These are phyloP conservation scores for Aspergillus felis DNA, from an alignment of 2,329 filamentous ascomycete genomes.

Conservation along the genomic window DNA sequence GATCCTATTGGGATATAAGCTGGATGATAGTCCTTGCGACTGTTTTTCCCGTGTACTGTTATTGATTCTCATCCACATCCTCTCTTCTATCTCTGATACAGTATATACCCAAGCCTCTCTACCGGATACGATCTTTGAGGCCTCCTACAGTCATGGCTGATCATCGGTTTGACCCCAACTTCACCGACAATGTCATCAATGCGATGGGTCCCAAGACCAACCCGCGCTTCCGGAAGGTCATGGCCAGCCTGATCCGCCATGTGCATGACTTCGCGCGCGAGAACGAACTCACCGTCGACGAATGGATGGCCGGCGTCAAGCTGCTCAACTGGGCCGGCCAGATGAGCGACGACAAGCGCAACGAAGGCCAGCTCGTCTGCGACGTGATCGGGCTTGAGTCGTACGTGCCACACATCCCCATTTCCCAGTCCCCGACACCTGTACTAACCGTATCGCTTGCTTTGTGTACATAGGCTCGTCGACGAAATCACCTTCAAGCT, in stretches of 20 bases:
- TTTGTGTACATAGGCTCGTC: slow-evolving; percentile 49
- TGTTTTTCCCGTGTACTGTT: neutral
- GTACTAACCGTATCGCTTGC: neutral
- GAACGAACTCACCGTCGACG: slow-evolving; percentile 55
- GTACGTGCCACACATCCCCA: slow-evolving; percentile 27
- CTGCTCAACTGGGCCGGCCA: slow-evolving; percentile 60
- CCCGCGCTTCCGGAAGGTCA: slow-evolving; percentile 63
- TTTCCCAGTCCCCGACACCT: neutral
- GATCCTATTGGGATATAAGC: neutral
- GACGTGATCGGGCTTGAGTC: slow-evolving; percentile 58
- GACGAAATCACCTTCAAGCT: slow-evolving; percentile 76
- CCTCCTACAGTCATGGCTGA: slow-evolving; percentile 19
- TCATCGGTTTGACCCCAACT: slow-evolving; percentile 42
- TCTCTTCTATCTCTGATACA: neutral
- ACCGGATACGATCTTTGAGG: neutral
- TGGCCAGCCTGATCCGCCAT: slow-evolving; percentile 51
- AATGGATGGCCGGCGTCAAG: slow-evolving; percentile 55
- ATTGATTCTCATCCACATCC: slow-evolving; percentile 4
- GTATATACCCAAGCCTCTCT: neutral
- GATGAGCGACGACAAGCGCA: slow-evolving; percentile 60
- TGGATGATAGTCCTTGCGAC: neutral
- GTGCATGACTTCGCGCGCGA: slow-evolving; percentile 59
- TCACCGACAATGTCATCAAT: slow-evolving; percentile 69
- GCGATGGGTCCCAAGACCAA: slow-evolving; percentile 68
- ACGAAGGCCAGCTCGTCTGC: slow-evolving; percentile 59